These are phyloP conservation scores for Tetrapyrgos nigripes DNA, from an alignment of 1,284 basidiomycete species.

Conservation along the genomic window DNA sequence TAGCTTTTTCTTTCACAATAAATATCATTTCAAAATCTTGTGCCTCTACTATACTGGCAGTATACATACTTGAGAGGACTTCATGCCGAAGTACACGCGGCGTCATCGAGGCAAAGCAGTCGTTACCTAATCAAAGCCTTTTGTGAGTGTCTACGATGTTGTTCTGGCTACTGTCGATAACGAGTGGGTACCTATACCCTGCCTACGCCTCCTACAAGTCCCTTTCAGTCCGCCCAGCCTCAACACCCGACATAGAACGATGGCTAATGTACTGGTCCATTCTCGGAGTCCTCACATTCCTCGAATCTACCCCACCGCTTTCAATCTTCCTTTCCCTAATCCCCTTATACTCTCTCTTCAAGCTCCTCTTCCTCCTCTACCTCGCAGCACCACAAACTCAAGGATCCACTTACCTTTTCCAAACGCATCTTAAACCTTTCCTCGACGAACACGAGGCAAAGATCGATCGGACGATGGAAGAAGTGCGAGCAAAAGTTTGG, in stretches of 20 bases:
- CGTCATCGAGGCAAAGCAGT: no score
- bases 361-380: constrained; percentile 87
- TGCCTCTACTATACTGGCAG: no score
- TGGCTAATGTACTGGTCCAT: constrained; percentile 43
- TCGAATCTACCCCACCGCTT: constrained; percentile 25
- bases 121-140: no score
- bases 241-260: constrained; percentile 79
- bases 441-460: constrained; percentile 77
- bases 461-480: constrained; percentile 79
- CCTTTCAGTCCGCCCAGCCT: constrained; percentile 78
- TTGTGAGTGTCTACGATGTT: not conserved
- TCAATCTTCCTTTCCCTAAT: constrained; percentile 84
- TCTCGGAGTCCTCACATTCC: constrained; percentile 16
- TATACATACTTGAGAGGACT: no score
- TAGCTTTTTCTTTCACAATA: no score
- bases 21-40: no score
- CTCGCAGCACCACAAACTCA: constrained; percentile 89
- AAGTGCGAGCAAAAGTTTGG: constrained; percentile 63
- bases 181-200: constrained; percentile 72
- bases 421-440: constrained; percentile 79
- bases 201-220: constrained; percentile 89
- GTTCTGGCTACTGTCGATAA: not conserved
- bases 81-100: no score
- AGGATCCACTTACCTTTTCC: constrained; percentile 84
- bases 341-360: constrained; percentile 86